phyloP scores from a whole-genome alignment of 2,329 filamentous ascomycete species.

The Fusarium zealandicum region DNA sequence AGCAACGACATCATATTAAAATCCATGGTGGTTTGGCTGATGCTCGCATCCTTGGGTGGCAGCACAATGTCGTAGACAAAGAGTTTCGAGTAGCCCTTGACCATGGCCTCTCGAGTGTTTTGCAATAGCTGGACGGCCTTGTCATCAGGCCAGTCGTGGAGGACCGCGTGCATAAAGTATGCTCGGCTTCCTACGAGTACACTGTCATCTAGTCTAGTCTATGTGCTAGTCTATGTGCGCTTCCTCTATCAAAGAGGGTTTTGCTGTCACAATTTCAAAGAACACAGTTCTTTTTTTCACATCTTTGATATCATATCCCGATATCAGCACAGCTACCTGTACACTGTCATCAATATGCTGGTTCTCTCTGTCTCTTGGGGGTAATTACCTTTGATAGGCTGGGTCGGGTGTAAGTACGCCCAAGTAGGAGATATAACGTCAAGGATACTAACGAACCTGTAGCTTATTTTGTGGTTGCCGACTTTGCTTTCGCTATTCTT shows the following conservation, averaged over 20 bases:
- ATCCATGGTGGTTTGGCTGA: conserved; percentile 42
- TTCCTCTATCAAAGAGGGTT: too few species aligned
- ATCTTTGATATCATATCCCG: too few species aligned
- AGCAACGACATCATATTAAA: conserved; percentile 38
- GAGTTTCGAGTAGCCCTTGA: conserved; percentile 38
- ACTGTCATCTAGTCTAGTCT: too few species aligned
- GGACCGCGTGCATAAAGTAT: conserved; percentile 56
- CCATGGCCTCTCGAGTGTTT: conserved; percentile 23
- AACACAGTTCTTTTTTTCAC: too few species aligned
- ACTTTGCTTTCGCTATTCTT: conserved; percentile 24
- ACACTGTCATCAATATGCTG: background rate
- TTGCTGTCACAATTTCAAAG: too few species aligned
- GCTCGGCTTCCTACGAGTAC: conserved; percentile 44
- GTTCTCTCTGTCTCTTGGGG: background rate
- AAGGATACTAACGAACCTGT: rapidly evolving
- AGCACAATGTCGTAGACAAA: conserved; percentile 35
- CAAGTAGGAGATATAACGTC: rapidly evolving
- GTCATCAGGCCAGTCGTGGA: conserved; percentile 59
- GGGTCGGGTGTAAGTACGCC: conserved; percentile 17
- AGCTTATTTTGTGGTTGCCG: conserved; percentile 26
- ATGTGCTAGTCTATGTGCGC: too few species aligned
- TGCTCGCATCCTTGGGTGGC: conserved; percentile 20
- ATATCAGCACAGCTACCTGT: too few species aligned
- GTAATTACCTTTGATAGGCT: conserved; percentile 16
- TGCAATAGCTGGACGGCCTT: conserved; percentile 43